These are phyloP conservation scores for Schizochytrium sp. DNA, from an alignment of 108 stramenopile species.

Conservation along the genomic window DNA sequence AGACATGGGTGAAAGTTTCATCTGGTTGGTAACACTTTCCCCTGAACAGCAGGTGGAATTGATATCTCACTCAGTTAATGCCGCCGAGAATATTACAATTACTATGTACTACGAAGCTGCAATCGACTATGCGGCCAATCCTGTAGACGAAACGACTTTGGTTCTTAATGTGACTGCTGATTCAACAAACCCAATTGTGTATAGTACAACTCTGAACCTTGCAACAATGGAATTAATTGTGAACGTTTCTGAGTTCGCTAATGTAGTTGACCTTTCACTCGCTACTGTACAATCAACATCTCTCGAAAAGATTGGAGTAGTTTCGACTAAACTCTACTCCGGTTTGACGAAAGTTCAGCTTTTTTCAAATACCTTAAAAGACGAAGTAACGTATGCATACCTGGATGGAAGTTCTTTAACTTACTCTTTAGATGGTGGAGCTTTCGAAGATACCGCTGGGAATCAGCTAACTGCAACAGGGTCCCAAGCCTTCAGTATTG, in stretches of 20 bases:
- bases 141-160: neutral
- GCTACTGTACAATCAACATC: neutral
- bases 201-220: neutral
- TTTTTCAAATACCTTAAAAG: neutral
- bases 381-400: neutral
- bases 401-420: neutral
- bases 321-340: neutral
- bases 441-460: neutral
- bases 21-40: neutral
- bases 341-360: neutral
- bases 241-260: neutral
- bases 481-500: neutral
- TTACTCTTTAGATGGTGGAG: neutral
- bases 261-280: neutral
- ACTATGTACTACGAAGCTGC: neutral
- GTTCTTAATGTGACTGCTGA: neutral
- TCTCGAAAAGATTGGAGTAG: neutral
- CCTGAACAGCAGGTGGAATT: conserved; percentile 9
- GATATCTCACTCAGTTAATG: neutral
- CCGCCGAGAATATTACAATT: neutral
- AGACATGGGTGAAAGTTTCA: too few species aligned
- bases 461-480: neutral
- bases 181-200: neutral
- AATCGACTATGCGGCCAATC: neutral
- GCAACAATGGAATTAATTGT: neutral